Base-by-base conservation (phyloP, 441 rosid species). In the Populus trichocarpa region DNA sequence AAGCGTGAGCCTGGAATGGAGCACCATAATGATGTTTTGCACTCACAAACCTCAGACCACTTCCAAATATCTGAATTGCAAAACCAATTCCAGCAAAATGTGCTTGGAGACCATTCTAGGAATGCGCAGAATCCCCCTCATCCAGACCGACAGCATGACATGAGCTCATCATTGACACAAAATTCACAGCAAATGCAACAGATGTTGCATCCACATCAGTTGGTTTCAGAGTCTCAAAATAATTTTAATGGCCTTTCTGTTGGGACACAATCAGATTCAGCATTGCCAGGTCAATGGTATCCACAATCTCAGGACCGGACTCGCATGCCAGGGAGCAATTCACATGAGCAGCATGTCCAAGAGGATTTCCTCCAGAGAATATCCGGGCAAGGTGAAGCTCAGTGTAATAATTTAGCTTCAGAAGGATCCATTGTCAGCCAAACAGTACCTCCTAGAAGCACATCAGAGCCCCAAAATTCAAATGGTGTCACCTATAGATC, bases 1-100 rank as follows among this genome's bases (percentile, higher is more conserved):
- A 93, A 97, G 90, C 88, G 73, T 76, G 99, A 95, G 86, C 93
- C 95, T 76, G 96, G 90, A 70, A 79, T 86, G 75, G 98, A 90
- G 81, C 91, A 80, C 79, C 90, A 82, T 73, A 83, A 82, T 69
- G 92, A 88, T 74, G 80, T 83, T 79, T 77, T 88, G 75, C 92
- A 85, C 77, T 84, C 93, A 16, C 95, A 90, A 85, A 84, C 87
- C 80, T 75, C 90, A 74, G 95, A 90, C 71, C 92, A 87, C 71
- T 82, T 88, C 75, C 92, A 88, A 82, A 87, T 91, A 36, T 81
- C 93, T 63, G 96, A 91, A 78, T 74, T 89, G 81, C 97, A 90
- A 85, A 93, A 87, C 77, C 97, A 90, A 69, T 90, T 88, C 76
- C 95, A 88, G 85, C 92, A 89, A 75, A 91, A 84, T 81, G 81